These are phyloP conservation scores for Yamadazyma diospyri DNA, from an alignment of 1,139 yeast genomes.

Conservation along the genomic window DNA sequence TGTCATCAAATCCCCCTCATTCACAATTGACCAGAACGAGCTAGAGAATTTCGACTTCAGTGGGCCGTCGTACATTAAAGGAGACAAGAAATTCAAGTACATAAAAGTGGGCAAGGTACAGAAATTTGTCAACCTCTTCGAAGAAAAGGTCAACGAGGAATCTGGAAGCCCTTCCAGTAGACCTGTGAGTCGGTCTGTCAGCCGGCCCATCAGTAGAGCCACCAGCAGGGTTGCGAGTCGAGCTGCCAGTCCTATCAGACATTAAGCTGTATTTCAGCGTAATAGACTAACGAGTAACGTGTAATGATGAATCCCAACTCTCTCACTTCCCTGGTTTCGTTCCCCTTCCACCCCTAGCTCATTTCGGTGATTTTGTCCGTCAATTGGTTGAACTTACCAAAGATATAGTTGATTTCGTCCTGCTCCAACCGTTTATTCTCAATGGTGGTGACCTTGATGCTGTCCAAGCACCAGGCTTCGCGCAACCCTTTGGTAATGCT, in stretches of 20 bases:
- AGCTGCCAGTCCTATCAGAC: conserved; percentile 8
- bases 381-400: conserved; percentile 38
- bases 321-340: too few species aligned
- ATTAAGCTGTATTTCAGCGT: background rate
- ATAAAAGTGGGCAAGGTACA: conserved; percentile 50
- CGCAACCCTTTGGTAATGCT: conserved; percentile 46
- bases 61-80: conserved; percentile 38
- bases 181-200: conserved; percentile 7
- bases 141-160: conserved; percentile 31
- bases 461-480: conserved; percentile 58
- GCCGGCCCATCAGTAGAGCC: conserved; percentile 5
- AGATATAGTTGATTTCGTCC: conserved; percentile 26
- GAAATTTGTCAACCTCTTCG: conserved; percentile 44
- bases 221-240: conserved; percentile 5
- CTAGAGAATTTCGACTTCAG: conserved; percentile 22
- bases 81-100: conserved; percentile 43
- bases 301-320: conserved; percentile 2
- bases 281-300: conserved; percentile 7
- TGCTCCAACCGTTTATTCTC: conserved; percentile 17
- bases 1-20: conserved; percentile 13
- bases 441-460: conserved; percentile 34
- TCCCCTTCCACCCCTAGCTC: too few species aligned
- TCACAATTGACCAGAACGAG: conserved; percentile 14
- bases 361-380: conserved; percentile 32
- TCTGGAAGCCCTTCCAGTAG: conserved; percentile 7